Conservation (phyloP, 1,139 yeast species). For the Sugiyamaella japonica region DNA sequence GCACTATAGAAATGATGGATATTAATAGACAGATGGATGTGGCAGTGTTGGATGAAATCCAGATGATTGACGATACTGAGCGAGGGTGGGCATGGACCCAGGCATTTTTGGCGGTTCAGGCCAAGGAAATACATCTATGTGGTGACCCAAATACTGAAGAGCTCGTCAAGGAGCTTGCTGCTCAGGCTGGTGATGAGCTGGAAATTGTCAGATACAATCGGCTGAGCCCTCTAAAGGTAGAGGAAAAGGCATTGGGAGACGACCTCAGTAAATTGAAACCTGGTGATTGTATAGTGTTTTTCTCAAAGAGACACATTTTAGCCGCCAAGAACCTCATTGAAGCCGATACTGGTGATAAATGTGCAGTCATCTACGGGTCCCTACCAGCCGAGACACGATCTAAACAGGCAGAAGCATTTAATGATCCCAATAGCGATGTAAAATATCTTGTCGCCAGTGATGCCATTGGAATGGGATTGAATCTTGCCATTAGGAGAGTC, state of each 20-base stretch:
- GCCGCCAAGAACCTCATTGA: slow-evolving; percentile 33
- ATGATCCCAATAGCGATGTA: slow-evolving; percentile 59
- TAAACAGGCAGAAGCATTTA: slow-evolving; percentile 77
- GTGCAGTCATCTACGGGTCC: slow-evolving; percentile 93
- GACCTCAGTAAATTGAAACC: slow-evolving; percentile 43
- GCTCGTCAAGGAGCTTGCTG: slow-evolving; percentile 56
- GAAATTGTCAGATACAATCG: slow-evolving; percentile 68
- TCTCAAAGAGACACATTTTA: slow-evolving; percentile 56
- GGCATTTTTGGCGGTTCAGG: slow-evolving; percentile 83
- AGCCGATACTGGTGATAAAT: slow-evolving; percentile 56
- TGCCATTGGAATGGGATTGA: slow-evolving; percentile 97
- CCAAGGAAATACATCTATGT: slow-evolving; percentile 85
- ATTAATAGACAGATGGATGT: slow-evolving; percentile 67
- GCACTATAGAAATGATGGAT: slow-evolving; percentile 94
- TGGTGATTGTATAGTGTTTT: slow-evolving; percentile 92
- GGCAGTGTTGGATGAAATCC: slow-evolving; percentile 93
- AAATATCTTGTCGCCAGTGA: slow-evolving; percentile 90
- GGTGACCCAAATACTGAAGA: slow-evolving; percentile 87
- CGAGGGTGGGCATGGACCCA: slow-evolving; percentile 97
- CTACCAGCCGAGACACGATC: slow-evolving; percentile 94
- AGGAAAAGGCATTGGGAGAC: slow-evolving; percentile 42
- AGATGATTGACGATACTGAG: slow-evolving; percentile 77
- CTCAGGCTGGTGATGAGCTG: slow-evolving; percentile 77
- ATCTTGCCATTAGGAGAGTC: slow-evolving; percentile 76
- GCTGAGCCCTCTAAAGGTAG: slow-evolving; percentile 67